phyloP scores from a whole-genome alignment of 805 yeast species.

The Kockiozyma suomiensis region DNA sequence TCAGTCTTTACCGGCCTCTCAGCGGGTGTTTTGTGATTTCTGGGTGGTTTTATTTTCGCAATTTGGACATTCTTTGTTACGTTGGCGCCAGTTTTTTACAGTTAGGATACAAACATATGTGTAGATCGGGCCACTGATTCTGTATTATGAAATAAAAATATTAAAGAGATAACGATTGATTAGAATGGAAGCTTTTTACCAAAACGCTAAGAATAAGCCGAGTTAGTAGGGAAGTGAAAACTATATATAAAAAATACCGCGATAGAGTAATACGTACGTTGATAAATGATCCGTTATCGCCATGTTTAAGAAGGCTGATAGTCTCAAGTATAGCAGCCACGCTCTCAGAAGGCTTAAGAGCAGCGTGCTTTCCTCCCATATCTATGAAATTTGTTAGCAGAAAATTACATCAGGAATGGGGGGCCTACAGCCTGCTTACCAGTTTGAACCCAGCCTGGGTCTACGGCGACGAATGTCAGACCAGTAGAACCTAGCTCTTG shows the following conservation, averaged over 20 bases:
- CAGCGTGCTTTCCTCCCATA: constrained; percentile 10
- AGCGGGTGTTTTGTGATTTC: no score
- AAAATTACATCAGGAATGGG: neutral
- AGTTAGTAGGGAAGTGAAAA: no score
- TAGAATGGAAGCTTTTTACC: constrained; percentile 4
- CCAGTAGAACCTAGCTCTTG: constrained; percentile 6
- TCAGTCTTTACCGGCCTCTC: no score
- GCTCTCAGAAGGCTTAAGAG: constrained; percentile 3
- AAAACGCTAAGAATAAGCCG: neutral
- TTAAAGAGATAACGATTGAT: no score
- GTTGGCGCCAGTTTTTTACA: no score
- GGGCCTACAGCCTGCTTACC: neutral
- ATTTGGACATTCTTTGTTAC: no score
- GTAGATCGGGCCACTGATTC: no score
- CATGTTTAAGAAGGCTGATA: neutral
- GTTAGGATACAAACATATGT: no score
- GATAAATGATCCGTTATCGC: constrained; percentile 13
- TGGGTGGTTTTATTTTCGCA: no score
- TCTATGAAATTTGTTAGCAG: constrained; percentile 3
- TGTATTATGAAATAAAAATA: no score
- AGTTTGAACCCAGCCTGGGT: constrained; percentile 20
- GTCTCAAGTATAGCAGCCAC: constrained; percentile 7
- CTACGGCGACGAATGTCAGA: constrained; percentile 4
- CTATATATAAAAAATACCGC: no score
- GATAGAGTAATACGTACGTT: neutral